A percentile compares a stretch with the other conserved stretches of the same genome.
Evolutionary conservation across 768 basidiomycete species (phyloP).

Genomic region (Boletus eberwhitei): DNA sequence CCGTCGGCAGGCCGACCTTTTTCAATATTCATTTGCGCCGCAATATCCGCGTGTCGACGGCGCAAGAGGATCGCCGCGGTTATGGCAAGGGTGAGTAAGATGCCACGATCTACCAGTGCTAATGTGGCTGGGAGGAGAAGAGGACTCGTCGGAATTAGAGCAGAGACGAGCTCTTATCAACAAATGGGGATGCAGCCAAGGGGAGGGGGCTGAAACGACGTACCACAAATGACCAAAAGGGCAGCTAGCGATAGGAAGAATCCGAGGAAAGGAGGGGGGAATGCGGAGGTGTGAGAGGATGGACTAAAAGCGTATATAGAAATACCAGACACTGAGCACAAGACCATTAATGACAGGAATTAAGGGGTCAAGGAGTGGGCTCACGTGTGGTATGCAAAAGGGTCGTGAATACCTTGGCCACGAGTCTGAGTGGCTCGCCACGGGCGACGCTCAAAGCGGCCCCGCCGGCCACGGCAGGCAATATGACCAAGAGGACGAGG

Average conservation of each 20-base stretch:
- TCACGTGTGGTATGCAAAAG: conserved; percentile 25
- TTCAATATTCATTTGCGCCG: conserved; percentile 7
- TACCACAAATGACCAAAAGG: conserved; percentile 28
- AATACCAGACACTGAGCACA: conserved; percentile 23
- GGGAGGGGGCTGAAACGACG: conserved; percentile 1
- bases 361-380: not conserved
- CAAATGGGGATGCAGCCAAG: not conserved
- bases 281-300: not conserved
- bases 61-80: conserved; percentile 6
- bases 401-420: conserved; percentile 13
- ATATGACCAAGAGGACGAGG: conserved; percentile 21
- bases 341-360: not conserved
- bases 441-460: conserved; percentile 17
- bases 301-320: conserved; percentile 23
- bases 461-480: conserved; percentile 24
- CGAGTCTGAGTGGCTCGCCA: conserved; percentile 11
- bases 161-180: conserved; percentile 20
- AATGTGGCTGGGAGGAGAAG: conserved; percentile 23
- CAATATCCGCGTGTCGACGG: not conserved
- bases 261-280: conserved; percentile 11
- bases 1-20: conserved; percentile 6
- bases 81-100: conserved; percentile 18
- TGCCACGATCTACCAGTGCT: conserved; percentile 21
- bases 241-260: conserved; percentile 16
- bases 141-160: conserved; percentile 25